Evolutionary conservation across 768 basidiomycete genomes (phyloP).

Genomic region (Pulveroboletus frians): DNA sequence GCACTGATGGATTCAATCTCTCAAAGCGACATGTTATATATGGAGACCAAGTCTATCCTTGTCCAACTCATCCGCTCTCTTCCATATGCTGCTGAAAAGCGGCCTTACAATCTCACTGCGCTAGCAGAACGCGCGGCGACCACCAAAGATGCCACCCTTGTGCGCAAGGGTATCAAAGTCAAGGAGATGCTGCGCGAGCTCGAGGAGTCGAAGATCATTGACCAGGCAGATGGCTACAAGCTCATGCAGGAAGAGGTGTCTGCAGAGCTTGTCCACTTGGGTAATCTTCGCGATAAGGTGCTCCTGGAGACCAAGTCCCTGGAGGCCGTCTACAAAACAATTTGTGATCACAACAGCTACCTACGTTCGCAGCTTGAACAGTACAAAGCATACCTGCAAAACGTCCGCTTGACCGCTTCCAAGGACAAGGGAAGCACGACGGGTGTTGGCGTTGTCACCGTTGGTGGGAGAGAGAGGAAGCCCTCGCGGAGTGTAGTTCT

Average conservation of each 20-base stretch:
- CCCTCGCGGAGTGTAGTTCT: constrained; percentile 76
- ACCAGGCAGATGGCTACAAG: constrained; percentile 75
- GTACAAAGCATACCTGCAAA: constrained; percentile 99
- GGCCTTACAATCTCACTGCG: constrained; percentile 81
- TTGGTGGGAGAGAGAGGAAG: constrained; percentile 98
- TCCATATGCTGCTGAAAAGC: constrained; percentile 75
- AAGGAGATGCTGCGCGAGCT: constrained; percentile 98
- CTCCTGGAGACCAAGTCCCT: constrained; percentile 85
- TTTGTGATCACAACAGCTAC: constrained; percentile 98
- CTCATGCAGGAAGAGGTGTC: constrained; percentile 98
- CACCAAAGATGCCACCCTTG: constrained; percentile 92
- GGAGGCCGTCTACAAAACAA: constrained; percentile 98
- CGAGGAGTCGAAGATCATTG: constrained; percentile 85
- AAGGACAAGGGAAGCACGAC: constrained; percentile 86
- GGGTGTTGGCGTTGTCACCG: constrained; percentile 90
- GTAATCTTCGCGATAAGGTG: constrained; percentile 95
- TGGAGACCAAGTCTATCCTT: constrained; percentile 99
- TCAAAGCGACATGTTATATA: constrained; percentile 97
- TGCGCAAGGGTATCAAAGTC: constrained; percentile 97
- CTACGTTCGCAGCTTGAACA: constrained; percentile 94
- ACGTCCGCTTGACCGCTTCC: constrained; percentile 83
- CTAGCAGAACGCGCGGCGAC: constrained; percentile 96
- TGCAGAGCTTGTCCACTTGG: constrained; percentile 92
- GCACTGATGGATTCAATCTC: constrained; percentile 97
- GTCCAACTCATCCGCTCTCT: constrained; percentile 96